Percentiles rank a stretch among this genome's conserved stretches.
Evolutionary conservation across 2,329 filamentous ascomycete species (phyloP).

Genomic region (Diaporthe helianthi): DNA sequence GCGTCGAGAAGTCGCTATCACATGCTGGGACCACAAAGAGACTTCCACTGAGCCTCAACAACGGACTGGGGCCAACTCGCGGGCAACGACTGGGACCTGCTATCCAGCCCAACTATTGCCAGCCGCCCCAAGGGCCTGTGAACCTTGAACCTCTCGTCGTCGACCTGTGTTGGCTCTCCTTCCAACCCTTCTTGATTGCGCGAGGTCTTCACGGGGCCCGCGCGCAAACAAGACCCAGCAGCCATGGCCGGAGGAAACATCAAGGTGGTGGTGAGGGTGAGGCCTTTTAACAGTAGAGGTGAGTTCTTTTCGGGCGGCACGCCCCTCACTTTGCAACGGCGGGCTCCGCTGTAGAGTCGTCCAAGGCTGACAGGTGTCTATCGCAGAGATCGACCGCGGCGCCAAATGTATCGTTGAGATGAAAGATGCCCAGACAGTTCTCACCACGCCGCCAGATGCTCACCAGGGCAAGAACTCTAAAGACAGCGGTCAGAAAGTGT

Average conservation of each 20-base stretch:
- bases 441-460: constrained; percentile 73
- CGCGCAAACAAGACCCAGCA: constrained; percentile 32
- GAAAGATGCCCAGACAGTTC: constrained; percentile 89
- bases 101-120: background rate
- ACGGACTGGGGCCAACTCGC: constrained; percentile 3
- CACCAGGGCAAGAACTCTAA: constrained; percentile 71
- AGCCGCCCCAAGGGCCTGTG: background rate
- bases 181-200: background rate
- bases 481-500: constrained; percentile 78
- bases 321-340: background rate
- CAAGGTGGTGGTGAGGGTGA: constrained; percentile 97
- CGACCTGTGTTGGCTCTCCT: background rate
- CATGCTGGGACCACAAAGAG: constrained; percentile 32
- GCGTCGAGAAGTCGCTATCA: constrained; percentile 32
- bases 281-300: constrained; percentile 97
- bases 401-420: constrained; percentile 98
- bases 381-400: constrained; percentile 82
- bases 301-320: constrained; percentile 39
- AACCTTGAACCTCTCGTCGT: background rate
- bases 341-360: background rate
- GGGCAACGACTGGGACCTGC: constrained; percentile 16
- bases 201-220: constrained; percentile 31
- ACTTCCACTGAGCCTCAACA: constrained; percentile 22
- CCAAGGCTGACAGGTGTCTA: constrained; percentile 8
- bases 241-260: constrained; percentile 90